A percentile compares a stretch with the other conserved stretches of the same genome.
Conservation (phyloP, 2,329 filamentous ascomycete species). For the Aureobasidium sp. region DNA sequence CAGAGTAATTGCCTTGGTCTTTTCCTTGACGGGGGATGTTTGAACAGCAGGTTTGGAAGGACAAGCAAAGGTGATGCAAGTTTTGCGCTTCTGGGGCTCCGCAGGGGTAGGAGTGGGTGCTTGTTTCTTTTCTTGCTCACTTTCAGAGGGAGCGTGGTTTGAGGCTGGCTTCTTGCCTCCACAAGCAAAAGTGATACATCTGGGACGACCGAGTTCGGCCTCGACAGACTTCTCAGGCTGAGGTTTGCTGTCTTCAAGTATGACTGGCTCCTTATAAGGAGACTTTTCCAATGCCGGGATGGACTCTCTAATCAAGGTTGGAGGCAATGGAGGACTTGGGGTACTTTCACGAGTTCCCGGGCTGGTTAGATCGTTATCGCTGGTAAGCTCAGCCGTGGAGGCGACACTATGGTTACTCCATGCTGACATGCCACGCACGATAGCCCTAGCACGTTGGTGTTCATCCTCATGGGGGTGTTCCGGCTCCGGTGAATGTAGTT, state of each 20-base stretch:
- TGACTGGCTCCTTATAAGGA: constrained; percentile 31
- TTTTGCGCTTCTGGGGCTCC: constrained; percentile 46
- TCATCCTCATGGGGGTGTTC: constrained; percentile 36
- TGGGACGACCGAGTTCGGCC: constrained; percentile 64
- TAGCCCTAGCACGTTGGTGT: constrained; percentile 18
- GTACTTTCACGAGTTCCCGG: constrained; percentile 74
- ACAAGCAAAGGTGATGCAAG: constrained; percentile 68
- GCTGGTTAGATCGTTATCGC: constrained; percentile 76
- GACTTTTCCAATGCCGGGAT: constrained; percentile 33
- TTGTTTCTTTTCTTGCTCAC: constrained; percentile 24
- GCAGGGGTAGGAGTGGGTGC: constrained; percentile 14
- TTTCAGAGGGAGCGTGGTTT: constrained; percentile 26
- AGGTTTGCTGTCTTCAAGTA: constrained; percentile 31
- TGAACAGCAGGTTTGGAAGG: constrained; percentile 44
- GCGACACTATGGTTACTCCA: constrained; percentile 73
- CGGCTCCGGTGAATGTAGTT: constrained; percentile 55
- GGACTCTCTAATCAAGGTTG: constrained; percentile 40
- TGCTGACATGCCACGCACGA: constrained; percentile 50
- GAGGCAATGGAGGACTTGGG: constrained; percentile 75
- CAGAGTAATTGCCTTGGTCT: constrained; percentile 34
- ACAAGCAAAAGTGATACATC: constrained; percentile 90
- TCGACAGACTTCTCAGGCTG: constrained; percentile 51
- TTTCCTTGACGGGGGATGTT: constrained; percentile 25
- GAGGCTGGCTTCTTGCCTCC: constrained; percentile 51
- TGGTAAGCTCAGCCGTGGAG: constrained; percentile 83